Conservation (phyloP, 179 eudicot species). For the Kewa caespitosa region DNA sequence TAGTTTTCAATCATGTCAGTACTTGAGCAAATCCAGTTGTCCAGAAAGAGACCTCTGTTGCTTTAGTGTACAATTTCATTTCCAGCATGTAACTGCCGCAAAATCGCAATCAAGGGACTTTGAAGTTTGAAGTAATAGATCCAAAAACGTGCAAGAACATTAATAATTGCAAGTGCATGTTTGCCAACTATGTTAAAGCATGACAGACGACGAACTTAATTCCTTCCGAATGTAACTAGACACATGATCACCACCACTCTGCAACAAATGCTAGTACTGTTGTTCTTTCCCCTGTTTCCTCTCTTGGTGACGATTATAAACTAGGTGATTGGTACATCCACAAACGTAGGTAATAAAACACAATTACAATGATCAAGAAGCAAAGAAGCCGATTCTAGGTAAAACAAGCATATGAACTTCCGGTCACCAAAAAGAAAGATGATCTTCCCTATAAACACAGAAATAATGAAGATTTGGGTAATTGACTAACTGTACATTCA, state of each 20-base stretch:
- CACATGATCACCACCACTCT: background rate
- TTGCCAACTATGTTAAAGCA: background rate
- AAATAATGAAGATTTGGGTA: constrained; percentile 33
- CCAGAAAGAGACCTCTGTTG: constrained; percentile 5
- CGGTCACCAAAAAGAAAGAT: no score
- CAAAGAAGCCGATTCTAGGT: background rate
- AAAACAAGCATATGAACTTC: background rate
- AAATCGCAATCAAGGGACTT: no score
- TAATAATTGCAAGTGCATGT: background rate
- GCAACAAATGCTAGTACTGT: background rate
- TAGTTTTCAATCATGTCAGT: background rate
- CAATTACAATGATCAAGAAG: background rate
- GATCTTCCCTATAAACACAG: background rate
- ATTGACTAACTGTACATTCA: constrained; percentile 24
- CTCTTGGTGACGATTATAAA: no score
- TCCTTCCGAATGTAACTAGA: background rate
- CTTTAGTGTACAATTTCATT: no score
- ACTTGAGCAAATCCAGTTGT: constrained; percentile 7
- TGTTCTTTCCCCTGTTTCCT: background rate
- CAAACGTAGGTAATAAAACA: background rate
- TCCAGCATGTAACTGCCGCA: no score
- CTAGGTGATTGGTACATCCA: background rate
- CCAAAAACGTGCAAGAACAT: background rate
- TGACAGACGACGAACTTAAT: background rate
- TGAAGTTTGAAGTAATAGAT: background rate